Conservation (phyloP, 2,329 filamentous ascomycete genomes). For the Penicillium sp. region DNA sequence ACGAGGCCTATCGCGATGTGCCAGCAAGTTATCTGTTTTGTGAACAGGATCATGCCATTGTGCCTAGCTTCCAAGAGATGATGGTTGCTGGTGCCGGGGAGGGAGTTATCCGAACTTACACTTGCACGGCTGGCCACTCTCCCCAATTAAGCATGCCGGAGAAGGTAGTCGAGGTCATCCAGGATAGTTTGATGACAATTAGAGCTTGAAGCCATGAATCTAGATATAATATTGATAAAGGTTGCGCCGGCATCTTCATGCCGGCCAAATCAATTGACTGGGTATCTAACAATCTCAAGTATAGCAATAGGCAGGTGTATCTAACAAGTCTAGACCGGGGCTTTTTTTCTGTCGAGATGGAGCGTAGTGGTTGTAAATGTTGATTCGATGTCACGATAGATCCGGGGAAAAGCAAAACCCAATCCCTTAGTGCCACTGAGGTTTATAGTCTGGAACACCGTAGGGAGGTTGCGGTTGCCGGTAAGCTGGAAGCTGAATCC, state of each 20-base stretch:
- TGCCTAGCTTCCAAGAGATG: slow-evolving; percentile 37
- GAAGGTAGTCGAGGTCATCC: slow-evolving; percentile 5
- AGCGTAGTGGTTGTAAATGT: neutral
- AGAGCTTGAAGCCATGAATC: neutral
- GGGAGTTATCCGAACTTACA: neutral
- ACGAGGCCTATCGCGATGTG: slow-evolving; percentile 45
- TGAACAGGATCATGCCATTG: slow-evolving; percentile 44
- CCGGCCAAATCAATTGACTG: slow-evolving; percentile 1
- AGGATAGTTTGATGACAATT: neutral
- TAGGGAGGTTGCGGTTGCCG: neutral
- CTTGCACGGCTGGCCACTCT: neutral
- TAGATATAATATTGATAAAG: neutral
- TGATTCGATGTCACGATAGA: neutral
- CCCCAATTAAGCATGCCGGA: slow-evolving; percentile 6
- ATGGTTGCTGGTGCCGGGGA: slow-evolving; percentile 32
- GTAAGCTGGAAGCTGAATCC: neutral
- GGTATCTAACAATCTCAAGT: slow-evolving; percentile 2
- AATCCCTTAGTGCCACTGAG: neutral
- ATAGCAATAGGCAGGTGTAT: neutral
- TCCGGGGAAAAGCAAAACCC: neutral
- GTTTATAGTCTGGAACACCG: neutral
- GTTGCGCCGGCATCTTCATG: neutral
- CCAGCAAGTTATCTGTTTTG: slow-evolving; percentile 49
- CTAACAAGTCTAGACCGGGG: neutral
- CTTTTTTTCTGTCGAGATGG: neutral